Base-by-base conservation (phyloP, 2,329 filamentous ascomycete genomes). In the Neonectria sp. region DNA sequence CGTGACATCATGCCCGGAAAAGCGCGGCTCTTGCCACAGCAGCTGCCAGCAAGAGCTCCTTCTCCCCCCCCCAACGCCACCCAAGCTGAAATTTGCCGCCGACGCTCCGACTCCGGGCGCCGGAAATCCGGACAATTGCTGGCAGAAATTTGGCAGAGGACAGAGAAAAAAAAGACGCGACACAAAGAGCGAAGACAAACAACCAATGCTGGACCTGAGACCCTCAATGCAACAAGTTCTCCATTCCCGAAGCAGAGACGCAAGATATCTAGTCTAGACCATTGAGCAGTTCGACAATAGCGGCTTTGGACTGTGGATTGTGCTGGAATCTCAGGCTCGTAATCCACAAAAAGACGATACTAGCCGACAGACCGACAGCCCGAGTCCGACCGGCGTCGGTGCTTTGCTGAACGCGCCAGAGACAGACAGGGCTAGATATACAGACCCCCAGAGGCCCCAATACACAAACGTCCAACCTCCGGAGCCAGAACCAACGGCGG, bases 1-100 rank as follows among this genome's bases (percentile, higher is more conserved):
- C 11, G 53, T 75, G 71, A 69, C 67, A 71, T 72, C 68, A 76
- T 70, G 70, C 55, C 21, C 73, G 71, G 69, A 66, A 76, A 76
- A 58, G 46, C 57, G 67, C 73, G 72, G 73, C 73, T 71, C 69
- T 73, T 48, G 49, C 21, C 17, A n/a, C 13, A 21, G 11, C 4
- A 17, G 57, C 43, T 31, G 15, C 25, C 27, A 53, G 33, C 37
- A 33, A 15, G 13, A 15, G 29, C 29, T 27, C 46, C 12, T 31
- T 56, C 15, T 35, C 45, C 21, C 60, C n/a, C 24, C 24, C n/a
- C 6, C 35, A 27, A 35, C 40, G 48, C 46, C 48, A 52, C 60
- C 58, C 35, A 21, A 46, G 43, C 53, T 55, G 55, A 53, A 62
- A 52, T 59, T 73, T 59, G 70, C 65, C 65, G 63, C 73, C 73